Evolutionary conservation across 139 green algal species (phyloP).

Genomic region (Volvox africanus): DNA sequence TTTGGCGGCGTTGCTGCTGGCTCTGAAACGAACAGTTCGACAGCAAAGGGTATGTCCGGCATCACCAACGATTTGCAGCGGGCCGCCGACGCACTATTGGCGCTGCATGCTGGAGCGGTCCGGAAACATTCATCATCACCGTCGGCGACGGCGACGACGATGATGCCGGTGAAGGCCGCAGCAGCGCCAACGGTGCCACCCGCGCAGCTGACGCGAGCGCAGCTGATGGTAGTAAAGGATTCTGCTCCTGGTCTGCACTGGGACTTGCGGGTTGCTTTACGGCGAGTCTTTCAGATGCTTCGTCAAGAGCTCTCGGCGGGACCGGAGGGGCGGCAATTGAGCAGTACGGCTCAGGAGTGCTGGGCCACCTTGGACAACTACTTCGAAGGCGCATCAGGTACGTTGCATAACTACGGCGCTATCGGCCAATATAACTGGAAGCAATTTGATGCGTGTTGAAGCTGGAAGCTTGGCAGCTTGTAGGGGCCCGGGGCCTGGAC

Average conservation of each 20-base stretch:
- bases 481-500: too few relatives aligned
- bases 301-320: background rate
- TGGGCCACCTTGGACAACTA: constrained; percentile 21
- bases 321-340: background rate
- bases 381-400: constrained; percentile 18
- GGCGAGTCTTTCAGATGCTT: constrained; percentile 20
- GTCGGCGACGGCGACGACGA: background rate
- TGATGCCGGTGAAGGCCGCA: background rate
- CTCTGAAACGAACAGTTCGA: background rate
- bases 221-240: background rate
- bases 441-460: too few relatives aligned
- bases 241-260: constrained; percentile 23
- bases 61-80: constrained; percentile 20
- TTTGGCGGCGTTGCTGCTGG: background rate
- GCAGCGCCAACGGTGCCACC: background rate
- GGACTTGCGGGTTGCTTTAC: constrained; percentile 4
- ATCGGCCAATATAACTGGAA: too few relatives aligned
- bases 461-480: too few relatives aligned
- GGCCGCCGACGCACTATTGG: constrained; percentile 6
- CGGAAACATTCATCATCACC: background rate
- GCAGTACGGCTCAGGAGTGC: constrained; percentile 14
- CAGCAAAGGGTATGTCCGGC: background rate
- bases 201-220: background rate
- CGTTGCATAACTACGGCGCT: background rate
- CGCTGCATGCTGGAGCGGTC: background rate